Evolutionary conservation across 768 basidiomycete species (phyloP).

Genomic region (Mycena venus): DNA sequence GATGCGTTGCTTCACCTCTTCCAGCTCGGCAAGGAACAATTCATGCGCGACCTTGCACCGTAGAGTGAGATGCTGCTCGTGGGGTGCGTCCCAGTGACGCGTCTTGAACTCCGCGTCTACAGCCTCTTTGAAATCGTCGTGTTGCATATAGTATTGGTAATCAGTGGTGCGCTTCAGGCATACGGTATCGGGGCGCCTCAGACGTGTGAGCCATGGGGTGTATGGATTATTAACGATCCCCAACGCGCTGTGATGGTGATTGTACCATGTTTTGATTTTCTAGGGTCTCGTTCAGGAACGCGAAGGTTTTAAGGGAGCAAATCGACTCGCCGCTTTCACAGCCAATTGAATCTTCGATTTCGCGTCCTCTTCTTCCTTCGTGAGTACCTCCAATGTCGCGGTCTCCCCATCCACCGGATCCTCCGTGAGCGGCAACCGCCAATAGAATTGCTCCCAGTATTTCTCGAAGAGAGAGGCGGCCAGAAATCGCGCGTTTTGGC

Average conservation of each 20-base stretch:
- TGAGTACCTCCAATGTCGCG: background rate
- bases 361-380: background rate
- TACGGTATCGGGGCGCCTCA: background rate
- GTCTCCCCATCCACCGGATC: background rate
- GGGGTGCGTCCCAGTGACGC: background rate
- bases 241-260: background rate
- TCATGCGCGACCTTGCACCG: background rate
- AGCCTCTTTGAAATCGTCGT: background rate
- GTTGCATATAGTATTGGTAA: slow-evolving; percentile 1
- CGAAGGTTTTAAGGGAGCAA: no score
- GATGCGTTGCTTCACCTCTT: background rate
- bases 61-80: background rate
- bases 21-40: background rate
- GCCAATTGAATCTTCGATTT: background rate
- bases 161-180: background rate
- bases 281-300: background rate
- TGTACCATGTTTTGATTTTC: slow-evolving; percentile 17
- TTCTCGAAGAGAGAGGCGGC: background rate
- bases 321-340: background rate
- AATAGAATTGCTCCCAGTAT: background rate
- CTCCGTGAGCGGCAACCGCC: background rate
- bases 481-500: background rate
- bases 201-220: background rate
- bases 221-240: background rate
- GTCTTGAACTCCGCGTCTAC: background rate